Evolutionary conservation across 805 yeast genomes (phyloP).

Genomic region (Cyberlindnera euphorbiiphila): DNA sequence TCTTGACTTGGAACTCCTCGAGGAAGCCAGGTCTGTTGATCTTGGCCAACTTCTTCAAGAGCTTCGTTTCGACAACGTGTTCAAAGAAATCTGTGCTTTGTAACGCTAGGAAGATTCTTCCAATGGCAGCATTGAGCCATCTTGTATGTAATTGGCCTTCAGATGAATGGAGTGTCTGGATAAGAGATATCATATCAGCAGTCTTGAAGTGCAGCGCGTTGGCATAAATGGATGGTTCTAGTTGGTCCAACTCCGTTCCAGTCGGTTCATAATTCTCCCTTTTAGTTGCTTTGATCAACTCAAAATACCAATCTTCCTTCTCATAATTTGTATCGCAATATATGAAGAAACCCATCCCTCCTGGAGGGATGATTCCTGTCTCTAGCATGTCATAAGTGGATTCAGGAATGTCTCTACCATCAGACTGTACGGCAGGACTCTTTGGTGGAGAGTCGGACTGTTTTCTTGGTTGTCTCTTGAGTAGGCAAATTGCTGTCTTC

Average conservation of each 20-base stretch:
- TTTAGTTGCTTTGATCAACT: slow-evolving; percentile 73
- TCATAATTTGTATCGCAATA: slow-evolving; percentile 75
- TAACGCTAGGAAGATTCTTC: slow-evolving; percentile 73
- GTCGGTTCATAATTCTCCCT: slow-evolving; percentile 26
- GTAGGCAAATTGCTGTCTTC: slow-evolving; percentile 71
- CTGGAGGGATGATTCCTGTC: slow-evolving; percentile 28
- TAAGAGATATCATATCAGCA: slow-evolving; percentile 64
- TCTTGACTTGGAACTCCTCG: slow-evolving; percentile 73
- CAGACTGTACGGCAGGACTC: slow-evolving; percentile 27
- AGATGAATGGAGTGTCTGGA: slow-evolving; percentile 73
- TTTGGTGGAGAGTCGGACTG: slow-evolving; percentile 32
- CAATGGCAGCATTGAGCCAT: slow-evolving; percentile 88
- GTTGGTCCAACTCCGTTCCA: slow-evolving; percentile 27
- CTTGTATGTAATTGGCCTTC: slow-evolving; percentile 79
- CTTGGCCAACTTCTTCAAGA: slow-evolving; percentile 70
- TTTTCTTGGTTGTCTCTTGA: slow-evolving; percentile 41
- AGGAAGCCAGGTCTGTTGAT: slow-evolving; percentile 84
- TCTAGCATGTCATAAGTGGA: slow-evolving; percentile 25
- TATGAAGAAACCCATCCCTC: slow-evolving; percentile 46
- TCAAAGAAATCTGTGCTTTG: slow-evolving; percentile 70
- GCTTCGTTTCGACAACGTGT: slow-evolving; percentile 49
- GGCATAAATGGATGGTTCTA: slow-evolving; percentile 66
- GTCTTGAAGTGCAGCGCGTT: slow-evolving; percentile 70
- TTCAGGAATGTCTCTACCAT: slow-evolving; percentile 6
- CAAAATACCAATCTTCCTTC: slow-evolving; percentile 93